Evolutionary conservation across 164 flowering plant genomes (phyloP).

Genomic region (Paratinospora sagittata): DNA sequence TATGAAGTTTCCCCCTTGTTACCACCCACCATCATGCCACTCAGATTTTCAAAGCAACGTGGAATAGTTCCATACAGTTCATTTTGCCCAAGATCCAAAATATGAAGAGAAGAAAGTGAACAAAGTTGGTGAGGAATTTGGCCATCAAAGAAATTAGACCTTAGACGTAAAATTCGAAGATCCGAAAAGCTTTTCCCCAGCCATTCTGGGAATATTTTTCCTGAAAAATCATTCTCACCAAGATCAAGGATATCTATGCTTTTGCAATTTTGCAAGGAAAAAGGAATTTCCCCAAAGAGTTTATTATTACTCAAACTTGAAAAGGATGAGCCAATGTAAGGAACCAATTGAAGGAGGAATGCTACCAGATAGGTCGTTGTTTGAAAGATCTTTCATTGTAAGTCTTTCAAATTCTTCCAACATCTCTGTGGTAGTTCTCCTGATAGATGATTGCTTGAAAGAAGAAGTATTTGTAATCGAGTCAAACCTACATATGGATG

Average conservation of each 20-base stretch:
- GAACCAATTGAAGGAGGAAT: too few relatives aligned
- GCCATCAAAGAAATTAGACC: neutral
- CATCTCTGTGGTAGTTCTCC: constrained; percentile 9
- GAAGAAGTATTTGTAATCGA: too few relatives aligned
- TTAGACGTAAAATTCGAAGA: neutral
- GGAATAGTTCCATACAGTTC: constrained; percentile 7
- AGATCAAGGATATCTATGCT: neutral
- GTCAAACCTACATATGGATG: too few relatives aligned
- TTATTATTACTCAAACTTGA: too few relatives aligned
- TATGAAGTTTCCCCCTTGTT: too few relatives aligned
- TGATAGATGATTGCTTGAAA: constrained; percentile 2
- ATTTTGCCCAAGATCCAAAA: constrained; percentile 10
- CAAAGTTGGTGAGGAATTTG: neutral
- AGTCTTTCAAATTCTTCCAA: neutral
- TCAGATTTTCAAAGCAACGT: neutral
- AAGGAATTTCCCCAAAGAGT: too few relatives aligned
- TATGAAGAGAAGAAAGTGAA: neutral
- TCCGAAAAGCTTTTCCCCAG: neutral
- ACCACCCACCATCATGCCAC: too few relatives aligned
- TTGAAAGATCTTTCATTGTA: neutral
- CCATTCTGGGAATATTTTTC: constrained; percentile 10
- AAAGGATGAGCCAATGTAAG: too few relatives aligned
- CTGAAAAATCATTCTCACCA: constrained; percentile 4
- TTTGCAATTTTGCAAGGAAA: constrained; percentile 7
- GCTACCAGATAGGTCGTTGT: too few relatives aligned